Conservation (phyloP, 768 basidiomycete species). For the Leccinum rimulosum region DNA sequence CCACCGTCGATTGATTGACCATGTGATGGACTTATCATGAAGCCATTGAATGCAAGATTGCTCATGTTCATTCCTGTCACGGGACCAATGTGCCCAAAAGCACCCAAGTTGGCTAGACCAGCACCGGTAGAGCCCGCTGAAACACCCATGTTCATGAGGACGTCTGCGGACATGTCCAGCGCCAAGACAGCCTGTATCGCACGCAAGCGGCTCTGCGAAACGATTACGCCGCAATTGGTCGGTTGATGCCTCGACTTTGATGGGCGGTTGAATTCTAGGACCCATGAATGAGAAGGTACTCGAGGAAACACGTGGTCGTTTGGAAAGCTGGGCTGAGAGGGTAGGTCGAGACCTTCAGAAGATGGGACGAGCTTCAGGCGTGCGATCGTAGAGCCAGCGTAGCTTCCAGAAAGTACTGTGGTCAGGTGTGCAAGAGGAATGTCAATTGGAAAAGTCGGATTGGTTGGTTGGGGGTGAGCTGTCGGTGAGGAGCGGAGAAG, state of each 20-base stretch:
- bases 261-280: slow-evolving; percentile 65
- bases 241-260: slow-evolving; percentile 36
- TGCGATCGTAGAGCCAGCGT: slow-evolving; percentile 54
- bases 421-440: slow-evolving; percentile 51
- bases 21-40: slow-evolving; percentile 25
- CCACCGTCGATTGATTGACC: slow-evolving; percentile 15
- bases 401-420: slow-evolving; percentile 36
- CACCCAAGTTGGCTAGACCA: slow-evolving; percentile 23
- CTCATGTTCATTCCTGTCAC: slow-evolving; percentile 23
- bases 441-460: slow-evolving; percentile 35
- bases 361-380: slow-evolving; percentile 44
- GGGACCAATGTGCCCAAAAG: slow-evolving; percentile 24
- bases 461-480: slow-evolving; percentile 12
- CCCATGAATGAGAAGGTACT: slow-evolving; percentile 46
- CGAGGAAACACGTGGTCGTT: slow-evolving; percentile 27
- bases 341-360: slow-evolving; percentile 16
- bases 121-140: slow-evolving; percentile 7
- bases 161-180: slow-evolving; percentile 24
- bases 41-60: slow-evolving; percentile 24
- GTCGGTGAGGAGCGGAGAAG: slow-evolving; percentile 43
- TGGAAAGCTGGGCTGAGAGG: slow-evolving; percentile 14
- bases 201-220: slow-evolving; percentile 71
- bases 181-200: slow-evolving; percentile 68
- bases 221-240: slow-evolving; percentile 53
- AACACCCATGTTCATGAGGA: slow-evolving; percentile 24